These are phyloP conservation scores for Colletotrichum tropicale DNA, from an alignment of 2,329 filamentous ascomycete species.

Conservation along the genomic window DNA sequence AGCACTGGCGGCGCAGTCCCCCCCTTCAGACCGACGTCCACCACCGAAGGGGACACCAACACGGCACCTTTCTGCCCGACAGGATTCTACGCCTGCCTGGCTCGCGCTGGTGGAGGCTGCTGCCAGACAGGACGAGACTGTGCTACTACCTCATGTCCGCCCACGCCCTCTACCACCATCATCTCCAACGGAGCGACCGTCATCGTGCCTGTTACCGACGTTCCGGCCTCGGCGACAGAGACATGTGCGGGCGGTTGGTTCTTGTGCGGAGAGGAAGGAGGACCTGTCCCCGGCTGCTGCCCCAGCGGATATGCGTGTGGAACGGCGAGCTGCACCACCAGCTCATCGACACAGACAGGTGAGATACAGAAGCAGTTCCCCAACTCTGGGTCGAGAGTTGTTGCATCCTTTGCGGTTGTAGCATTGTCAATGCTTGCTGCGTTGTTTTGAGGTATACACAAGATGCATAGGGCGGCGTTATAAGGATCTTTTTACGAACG, in stretches of 20 bases:
- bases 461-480: constrained; percentile 13
- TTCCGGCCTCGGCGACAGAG: constrained; percentile 42
- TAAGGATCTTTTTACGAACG: neutral
- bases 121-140: constrained; percentile 89
- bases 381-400: neutral
- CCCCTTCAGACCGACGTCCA: constrained; percentile 52
- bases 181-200: constrained; percentile 73
- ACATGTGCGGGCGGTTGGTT: constrained; percentile 83
- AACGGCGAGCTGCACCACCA: constrained; percentile 70
- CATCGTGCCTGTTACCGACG: constrained; percentile 62
- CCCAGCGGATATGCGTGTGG: constrained; percentile 79
- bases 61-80: constrained; percentile 69
- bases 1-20: constrained; percentile 45
- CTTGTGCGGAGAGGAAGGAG: constrained; percentile 62
- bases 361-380: constrained; percentile 62
- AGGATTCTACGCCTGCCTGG: constrained; percentile 90
- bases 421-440: neutral
- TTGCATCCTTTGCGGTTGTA: neutral
- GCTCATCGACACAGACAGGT: constrained; percentile 55
- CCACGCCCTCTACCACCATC: constrained; percentile 64
- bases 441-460: neutral
- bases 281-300: constrained; percentile 82
- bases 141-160: constrained; percentile 78
- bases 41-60: constrained; percentile 34
- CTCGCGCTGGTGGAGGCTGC: constrained; percentile 82